Evolutionary conservation across 176 grass and related monocot genomes (phyloP).

Genomic region (Carex parvula): DNA sequence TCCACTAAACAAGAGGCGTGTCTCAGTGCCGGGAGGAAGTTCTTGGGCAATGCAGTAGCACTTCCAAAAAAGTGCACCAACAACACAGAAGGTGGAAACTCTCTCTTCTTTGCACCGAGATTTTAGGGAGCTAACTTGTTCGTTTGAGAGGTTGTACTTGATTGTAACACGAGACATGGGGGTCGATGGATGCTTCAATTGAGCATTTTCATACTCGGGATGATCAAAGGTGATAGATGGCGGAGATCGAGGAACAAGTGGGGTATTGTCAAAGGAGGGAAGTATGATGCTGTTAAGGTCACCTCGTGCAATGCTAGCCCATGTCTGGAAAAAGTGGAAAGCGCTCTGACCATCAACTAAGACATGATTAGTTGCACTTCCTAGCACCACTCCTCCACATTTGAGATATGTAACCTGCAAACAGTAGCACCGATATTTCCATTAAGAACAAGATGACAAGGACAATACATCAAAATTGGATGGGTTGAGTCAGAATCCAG

Average conservation of each 20-base stretch:
- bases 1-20: conserved; percentile 2
- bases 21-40: too few relatives aligned
- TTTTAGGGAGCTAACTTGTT: conserved; percentile 15
- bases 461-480: neutral
- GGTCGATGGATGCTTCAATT: neutral
- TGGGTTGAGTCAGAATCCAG: too few relatives aligned
- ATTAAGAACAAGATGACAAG: neutral
- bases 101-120: neutral
- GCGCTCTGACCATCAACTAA: neutral
- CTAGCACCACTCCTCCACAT: conserved; percentile 4
- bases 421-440: neutral
- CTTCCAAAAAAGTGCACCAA: conserved; percentile 34
- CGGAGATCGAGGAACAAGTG: conserved; percentile 17
- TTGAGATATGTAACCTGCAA: neutral
- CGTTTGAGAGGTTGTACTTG: neutral
- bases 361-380: neutral
- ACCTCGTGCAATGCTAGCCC: conserved; percentile 7
- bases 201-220: neutral
- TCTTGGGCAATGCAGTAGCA: conserved; percentile 1
- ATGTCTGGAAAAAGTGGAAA: neutral
- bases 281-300: neutral
- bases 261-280: conserved; percentile 28
- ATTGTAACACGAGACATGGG: neutral
- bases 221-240: conserved; percentile 1
- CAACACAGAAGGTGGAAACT: conserved; percentile 20